Evolutionary conservation across 495 filamentous ascomycete genomes (phyloP).

Genomic region (Staphylotrichum tortipilum): DNA sequence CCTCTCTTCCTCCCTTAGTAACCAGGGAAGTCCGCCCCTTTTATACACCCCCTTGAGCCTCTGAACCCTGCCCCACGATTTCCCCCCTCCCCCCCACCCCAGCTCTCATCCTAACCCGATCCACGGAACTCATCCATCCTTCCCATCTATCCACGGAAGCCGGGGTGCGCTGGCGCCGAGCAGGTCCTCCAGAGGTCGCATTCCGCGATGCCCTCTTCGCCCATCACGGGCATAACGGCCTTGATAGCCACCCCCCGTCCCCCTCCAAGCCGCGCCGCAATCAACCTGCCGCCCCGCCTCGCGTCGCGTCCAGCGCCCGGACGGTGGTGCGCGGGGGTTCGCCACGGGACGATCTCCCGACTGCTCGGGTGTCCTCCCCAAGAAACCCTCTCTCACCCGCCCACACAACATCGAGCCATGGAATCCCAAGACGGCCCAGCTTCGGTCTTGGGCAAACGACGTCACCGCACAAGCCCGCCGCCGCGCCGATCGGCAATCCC

Average conservation of each 20-base stretch:
- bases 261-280: background rate
- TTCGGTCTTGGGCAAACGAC: too few species aligned
- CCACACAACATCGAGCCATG: too few species aligned
- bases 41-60: background rate
- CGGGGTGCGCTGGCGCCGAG: background rate
- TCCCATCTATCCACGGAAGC: slow-evolving; percentile 1
- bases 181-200: background rate
- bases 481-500: too few species aligned
- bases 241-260: background rate
- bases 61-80: background rate
- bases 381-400: too few species aligned
- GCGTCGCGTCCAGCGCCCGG: background rate
- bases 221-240: background rate
- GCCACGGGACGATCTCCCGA: slow-evolving; percentile 9
- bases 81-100: too few species aligned
- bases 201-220: background rate
- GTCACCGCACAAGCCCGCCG: too few species aligned
- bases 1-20: background rate
- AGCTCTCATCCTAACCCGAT: too few species aligned
- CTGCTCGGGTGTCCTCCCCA: background rate
- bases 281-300: background rate
- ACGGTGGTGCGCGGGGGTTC: background rate
- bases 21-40: background rate
- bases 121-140: too few species aligned
- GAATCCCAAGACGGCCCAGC: too few species aligned